Conservation (phyloP, 2,329 filamentous ascomycete species). For the Verticillium klebahnii region DNA sequence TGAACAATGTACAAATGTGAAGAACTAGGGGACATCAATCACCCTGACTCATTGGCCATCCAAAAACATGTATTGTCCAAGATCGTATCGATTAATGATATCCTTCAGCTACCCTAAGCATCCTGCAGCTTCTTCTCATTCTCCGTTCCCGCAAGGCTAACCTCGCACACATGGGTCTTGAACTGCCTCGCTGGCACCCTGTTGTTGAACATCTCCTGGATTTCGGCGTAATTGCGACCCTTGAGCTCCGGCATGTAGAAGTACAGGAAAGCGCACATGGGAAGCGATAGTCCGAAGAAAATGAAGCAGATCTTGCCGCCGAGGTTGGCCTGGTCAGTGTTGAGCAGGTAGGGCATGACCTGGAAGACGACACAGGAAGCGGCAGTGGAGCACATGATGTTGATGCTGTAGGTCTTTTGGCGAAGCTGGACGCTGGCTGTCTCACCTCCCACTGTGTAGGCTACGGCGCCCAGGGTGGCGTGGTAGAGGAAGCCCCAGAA, state of each 20-base stretch:
- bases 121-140: constrained; percentile 7
- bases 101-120: neutral
- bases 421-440: constrained; percentile 21
- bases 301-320: constrained; percentile 27
- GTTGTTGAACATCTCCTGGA: constrained; percentile 11
- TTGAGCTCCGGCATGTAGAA: constrained; percentile 12
- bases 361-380: constrained; percentile 23
- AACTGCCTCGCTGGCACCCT: constrained; percentile 8
- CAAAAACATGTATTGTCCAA: neutral
- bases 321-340: constrained; percentile 23
- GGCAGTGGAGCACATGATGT: constrained; percentile 23
- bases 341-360: constrained; percentile 24
- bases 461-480: constrained; percentile 21
- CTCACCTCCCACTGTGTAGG: constrained; percentile 24
- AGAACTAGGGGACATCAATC: no score
- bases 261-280: constrained; percentile 16
- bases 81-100: no score
- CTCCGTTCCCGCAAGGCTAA: constrained; percentile 1
- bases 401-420: constrained; percentile 27
- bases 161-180: constrained; percentile 9
- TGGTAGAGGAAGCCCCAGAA: constrained; percentile 23
- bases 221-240: constrained; percentile 13
- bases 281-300: constrained; percentile 22
- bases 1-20: no score
- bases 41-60: no score